Base-by-base conservation (phyloP, 352 stramenopile genomes). In the Globisporangium paddicum region DNA sequence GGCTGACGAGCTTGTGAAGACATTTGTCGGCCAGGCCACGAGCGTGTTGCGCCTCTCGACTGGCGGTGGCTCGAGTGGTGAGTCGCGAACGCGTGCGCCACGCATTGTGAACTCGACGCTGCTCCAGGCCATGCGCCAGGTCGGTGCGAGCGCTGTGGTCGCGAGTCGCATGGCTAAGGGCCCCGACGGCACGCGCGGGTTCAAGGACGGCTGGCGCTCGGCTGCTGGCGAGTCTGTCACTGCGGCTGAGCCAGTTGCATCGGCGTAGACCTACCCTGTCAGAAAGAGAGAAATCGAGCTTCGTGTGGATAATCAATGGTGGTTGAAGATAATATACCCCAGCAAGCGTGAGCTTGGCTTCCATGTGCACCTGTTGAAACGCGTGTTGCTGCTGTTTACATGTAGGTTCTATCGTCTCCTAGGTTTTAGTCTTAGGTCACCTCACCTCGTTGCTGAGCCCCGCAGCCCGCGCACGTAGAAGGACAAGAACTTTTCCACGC, bases 401-500 rank as follows among this genome's bases (percentile, higher is more conserved):
- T 5, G 38, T n/a, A 19, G 10, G 11, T 40, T n/a, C 3, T 16
- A 35, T 30, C 26, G 18, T 52, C 46, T 21, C 3, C 23, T 51
- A 35, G 25, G 14, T 18, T 19, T 35, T 40, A 21, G 32, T 28
- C 25, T 18, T 41, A 13, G n/a, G 16, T 44, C 38, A 44, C 14
- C 38, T 44, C 38, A 44, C 16, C 38, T 41, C 30, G 28, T 13
- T 7, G n/a, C 47, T 10, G 55, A 55, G 13, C 47, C n/a, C 5
- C 37, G 57, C 8, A 57, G 25, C 1, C 37, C 48, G 18, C 73
- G 68, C 47, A 90, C 63, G 65, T 90, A 89, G 52, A 90, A 72
- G 26, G 73, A 77, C 30, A 89, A 71, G 56, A 92, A 92, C 58
- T 88, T 90, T 40, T 90, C 79, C 1, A 89, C 65, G 18, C 82